Conservation (phyloP, 2,329 filamentous ascomycete genomes). For the Neonectria hederae region DNA sequence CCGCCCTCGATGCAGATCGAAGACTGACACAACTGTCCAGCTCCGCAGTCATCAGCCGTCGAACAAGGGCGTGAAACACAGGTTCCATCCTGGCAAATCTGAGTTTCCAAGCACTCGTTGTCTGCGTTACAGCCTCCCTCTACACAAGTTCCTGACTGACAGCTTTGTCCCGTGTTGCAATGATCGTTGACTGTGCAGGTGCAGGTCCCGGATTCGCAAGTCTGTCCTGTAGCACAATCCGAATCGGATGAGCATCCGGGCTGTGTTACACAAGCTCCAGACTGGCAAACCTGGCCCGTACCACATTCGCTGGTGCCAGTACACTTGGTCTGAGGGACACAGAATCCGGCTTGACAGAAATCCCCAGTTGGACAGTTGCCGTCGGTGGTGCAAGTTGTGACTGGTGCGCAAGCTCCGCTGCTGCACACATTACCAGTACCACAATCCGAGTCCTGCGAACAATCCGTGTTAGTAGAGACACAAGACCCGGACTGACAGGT, state of each 20-base stretch:
- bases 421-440: background rate
- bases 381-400: background rate
- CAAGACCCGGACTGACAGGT: background rate
- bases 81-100: background rate
- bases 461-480: background rate
- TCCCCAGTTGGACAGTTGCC: background rate
- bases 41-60: background rate
- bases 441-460: background rate
- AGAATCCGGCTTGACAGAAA: background rate
- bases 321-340: background rate
- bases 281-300: background rate
- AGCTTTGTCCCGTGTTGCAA: background rate
- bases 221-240: background rate
- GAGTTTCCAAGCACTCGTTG: background rate
- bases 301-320: background rate
- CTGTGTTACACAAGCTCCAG: slow-evolving; percentile 1
- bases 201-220: slow-evolving; percentile 1
- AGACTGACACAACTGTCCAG: background rate
- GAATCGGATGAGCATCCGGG: background rate
- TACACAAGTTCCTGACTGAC: background rate
- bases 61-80: background rate
- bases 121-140: background rate
- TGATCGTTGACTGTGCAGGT: background rate
- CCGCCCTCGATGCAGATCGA: background rate
- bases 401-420: background rate